Base-by-base conservation (phyloP, 2,329 filamentous ascomycete species). In the Ceratocystis alfenasii region DNA sequence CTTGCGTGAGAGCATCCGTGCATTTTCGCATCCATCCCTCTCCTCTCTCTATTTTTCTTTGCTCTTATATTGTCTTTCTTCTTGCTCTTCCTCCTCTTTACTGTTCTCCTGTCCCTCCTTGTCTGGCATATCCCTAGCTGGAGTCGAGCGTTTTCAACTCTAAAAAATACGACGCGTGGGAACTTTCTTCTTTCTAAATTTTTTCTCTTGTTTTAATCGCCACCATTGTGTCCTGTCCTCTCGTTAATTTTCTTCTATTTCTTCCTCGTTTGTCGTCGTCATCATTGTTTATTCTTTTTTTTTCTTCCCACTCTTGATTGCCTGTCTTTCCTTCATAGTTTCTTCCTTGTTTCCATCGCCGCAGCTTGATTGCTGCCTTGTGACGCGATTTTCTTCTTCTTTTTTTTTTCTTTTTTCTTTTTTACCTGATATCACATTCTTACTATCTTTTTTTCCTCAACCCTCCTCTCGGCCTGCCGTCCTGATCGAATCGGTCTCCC, bases 1-100 rank as follows among this genome's bases (percentile, higher is more conserved):
- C 66, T 67, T 62, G 66, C 60, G 63, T 53, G 25, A 57, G 36
- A 65, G 66, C 63, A 67, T 67, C 66, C 66, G 66, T 65, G 66
- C 63, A 53, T 66, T 63, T 50, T 48, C 63, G 41, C 57, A 57
- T 62, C 65, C 20, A n/a, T 63, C 48, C 53, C 20, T 64, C 55
- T 64, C 55, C 28, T 28, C 28, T 64, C 30, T 62, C 17, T 65
- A 36, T 62, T 44, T 33, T 46, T 10, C 48, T 63, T 57, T 63
- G 36, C 36, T 41, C 64, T 65, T 65, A 53, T 30, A n/a, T 30
- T 64, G 44, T 53, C 46, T 65, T 64, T 63, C 44, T 65, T 68
- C 62, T 62, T 53, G 48, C 22, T 64, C 25, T 57, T 30, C 55
- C 62, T 53, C 59, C 22, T 64, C 36, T 57, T 10, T n/a, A 17